Percentiles rank a stretch among this genome's conserved stretches.
Evolutionary conservation across 2,329 filamentous ascomycete genomes (phyloP).

Genomic region (Sarocladiaceae sp.): DNA sequence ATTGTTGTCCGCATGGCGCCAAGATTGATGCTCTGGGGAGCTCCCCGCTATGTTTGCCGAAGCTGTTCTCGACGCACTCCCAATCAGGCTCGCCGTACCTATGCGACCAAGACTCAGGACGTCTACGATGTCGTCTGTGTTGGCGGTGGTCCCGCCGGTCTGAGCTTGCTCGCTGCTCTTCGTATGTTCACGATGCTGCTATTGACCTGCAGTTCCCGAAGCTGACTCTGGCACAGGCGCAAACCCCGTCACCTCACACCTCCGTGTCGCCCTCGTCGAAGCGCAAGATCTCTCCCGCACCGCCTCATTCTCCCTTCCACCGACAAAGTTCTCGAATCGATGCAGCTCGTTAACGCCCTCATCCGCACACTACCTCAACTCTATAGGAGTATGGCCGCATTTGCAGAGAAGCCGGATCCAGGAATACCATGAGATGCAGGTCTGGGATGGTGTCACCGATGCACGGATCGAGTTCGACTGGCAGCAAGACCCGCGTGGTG

Average conservation of each 20-base stretch:
- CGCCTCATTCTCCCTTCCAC: slow-evolving; percentile 60
- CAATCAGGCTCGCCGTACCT: slow-evolving; percentile 33
- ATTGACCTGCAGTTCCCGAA: not conserved
- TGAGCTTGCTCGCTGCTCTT: slow-evolving; percentile 75
- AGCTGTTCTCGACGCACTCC: slow-evolving; percentile 39
- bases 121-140: slow-evolving; percentile 93
- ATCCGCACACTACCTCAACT: slow-evolving; percentile 76
- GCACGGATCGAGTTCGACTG: slow-evolving; percentile 88
- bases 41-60: slow-evolving; percentile 38
- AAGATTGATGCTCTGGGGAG: slow-evolving; percentile 19
- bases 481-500: slow-evolving; percentile 41
- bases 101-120: slow-evolving; percentile 51
- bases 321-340: slow-evolving; percentile 79
- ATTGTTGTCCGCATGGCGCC: slow-evolving; percentile 5
- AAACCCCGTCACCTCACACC: slow-evolving; percentile 67
- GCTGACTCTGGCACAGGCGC: slow-evolving; percentile 49
- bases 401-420: slow-evolving; percentile 71
- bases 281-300: slow-evolving; percentile 75
- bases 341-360: slow-evolving; percentile 92
- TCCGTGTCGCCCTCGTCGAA: slow-evolving; percentile 87
- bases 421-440: slow-evolving; percentile 92
- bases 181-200: slow-evolving; percentile 43
- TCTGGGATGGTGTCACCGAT: slow-evolving; percentile 92
- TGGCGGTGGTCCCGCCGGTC: slow-evolving; percentile 81
- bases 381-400: slow-evolving; percentile 82